Percentiles rank a stretch among this genome's conserved stretches.
Conservation (phyloP, 768 basidiomycete genomes). For the Boletus patriciae region DNA sequence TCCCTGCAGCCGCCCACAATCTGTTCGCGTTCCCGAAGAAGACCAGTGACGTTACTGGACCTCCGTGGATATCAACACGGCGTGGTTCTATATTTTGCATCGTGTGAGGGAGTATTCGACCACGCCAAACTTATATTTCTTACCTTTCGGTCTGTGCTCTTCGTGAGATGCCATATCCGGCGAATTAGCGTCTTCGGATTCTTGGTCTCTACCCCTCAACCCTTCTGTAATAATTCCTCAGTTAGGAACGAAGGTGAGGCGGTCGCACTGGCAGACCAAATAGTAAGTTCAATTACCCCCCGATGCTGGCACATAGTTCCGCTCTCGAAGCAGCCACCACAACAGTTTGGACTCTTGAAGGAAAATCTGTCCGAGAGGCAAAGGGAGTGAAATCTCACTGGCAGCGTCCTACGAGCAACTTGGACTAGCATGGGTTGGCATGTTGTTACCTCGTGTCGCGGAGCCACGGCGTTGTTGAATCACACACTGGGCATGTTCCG, state of each 20-base stretch:
- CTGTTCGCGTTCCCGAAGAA: conserved; percentile 8
- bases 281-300: not conserved
- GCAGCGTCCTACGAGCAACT: too few relatives aligned
- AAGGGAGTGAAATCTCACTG: not conserved
- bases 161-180: not conserved
- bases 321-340: not conserved
- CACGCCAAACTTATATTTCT: not conserved
- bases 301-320: not conserved
- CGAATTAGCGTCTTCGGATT: not conserved
- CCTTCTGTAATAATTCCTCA: not conserved
- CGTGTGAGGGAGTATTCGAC: not conserved
- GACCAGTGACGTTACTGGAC: conserved; percentile 1
- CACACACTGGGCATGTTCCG: too few relatives aligned
- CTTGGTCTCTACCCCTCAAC: not conserved
- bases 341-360: not conserved
- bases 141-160: not conserved
- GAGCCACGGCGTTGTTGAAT: too few relatives aligned
- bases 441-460: too few relatives aligned
- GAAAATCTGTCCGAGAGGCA: not conserved
- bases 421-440: not conserved
- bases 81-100: not conserved
- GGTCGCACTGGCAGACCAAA: too few relatives aligned
- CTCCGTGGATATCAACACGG: not conserved
- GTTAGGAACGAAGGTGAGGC: not conserved
- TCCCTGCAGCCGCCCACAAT: conserved; percentile 2